Evolutionary conservation across 1,284 basidiomycete genomes (phyloP).

Genomic region (Malassezia globosa): DNA sequence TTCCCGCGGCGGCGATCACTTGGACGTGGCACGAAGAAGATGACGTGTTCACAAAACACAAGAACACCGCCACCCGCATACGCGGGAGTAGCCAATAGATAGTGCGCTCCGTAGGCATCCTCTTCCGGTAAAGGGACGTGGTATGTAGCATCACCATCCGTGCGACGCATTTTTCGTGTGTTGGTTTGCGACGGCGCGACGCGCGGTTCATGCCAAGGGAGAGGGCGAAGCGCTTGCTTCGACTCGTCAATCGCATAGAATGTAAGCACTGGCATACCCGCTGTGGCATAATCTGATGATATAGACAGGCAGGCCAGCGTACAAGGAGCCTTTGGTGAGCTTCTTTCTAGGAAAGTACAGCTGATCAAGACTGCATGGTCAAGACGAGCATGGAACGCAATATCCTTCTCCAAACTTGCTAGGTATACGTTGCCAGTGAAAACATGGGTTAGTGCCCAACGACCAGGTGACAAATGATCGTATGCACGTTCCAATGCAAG

Average conservation of each 20-base stretch:
- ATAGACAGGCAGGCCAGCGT: slow-evolving; percentile 33
- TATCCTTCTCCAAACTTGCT: background rate
- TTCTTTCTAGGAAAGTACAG: slow-evolving; percentile 21
- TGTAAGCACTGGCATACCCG: slow-evolving; percentile 38
- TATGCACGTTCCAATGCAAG: background rate
- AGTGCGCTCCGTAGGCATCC: slow-evolving; percentile 36
- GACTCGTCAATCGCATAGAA: slow-evolving; percentile 28
- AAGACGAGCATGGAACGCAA: slow-evolving; percentile 17
- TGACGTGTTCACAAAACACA: slow-evolving; percentile 33
- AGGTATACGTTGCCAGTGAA: slow-evolving; percentile 7
- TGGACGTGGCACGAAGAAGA: slow-evolving; percentile 31
- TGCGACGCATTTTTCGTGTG: background rate
- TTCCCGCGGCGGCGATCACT: background rate
- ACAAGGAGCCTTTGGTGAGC: slow-evolving; percentile 3
- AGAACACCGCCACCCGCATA: slow-evolving; percentile 35
- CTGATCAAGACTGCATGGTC: slow-evolving; percentile 35
- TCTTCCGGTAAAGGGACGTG: slow-evolving; percentile 36
- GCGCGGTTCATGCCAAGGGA: too few species aligned
- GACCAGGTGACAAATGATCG: background rate
- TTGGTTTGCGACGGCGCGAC: slow-evolving; percentile 16
- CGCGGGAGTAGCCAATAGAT: slow-evolving; percentile 27
- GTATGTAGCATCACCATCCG: background rate
- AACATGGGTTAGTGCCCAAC: slow-evolving; percentile 5
- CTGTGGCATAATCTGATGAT: slow-evolving; percentile 27
- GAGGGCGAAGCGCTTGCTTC: slow-evolving; percentile 24